Conservation (phyloP, 768 basidiomycete genomes). For the Fistulinella prunicolor region DNA sequence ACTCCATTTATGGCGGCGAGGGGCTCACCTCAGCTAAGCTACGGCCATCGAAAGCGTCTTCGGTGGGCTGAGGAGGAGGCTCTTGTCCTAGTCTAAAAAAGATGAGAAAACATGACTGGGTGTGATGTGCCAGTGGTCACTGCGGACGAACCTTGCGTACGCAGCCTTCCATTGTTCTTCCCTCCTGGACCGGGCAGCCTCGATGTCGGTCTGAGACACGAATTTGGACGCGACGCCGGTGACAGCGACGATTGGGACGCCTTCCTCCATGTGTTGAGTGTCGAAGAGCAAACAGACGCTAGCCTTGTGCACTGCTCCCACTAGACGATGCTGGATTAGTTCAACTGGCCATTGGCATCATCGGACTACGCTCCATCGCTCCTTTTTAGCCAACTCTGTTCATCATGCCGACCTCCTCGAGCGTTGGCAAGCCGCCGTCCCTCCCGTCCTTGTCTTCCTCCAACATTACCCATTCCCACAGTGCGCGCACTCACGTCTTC, state of each 20-base stretch:
- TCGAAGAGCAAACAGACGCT: constrained; percentile 16
- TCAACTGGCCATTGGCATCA: too few relatives aligned
- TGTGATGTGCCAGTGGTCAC: background rate
- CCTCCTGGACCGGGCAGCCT: constrained; percentile 62
- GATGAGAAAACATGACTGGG: constrained; percentile 4
- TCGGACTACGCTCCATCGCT: too few relatives aligned
- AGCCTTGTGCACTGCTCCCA: background rate
- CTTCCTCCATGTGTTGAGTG: constrained; percentile 53
- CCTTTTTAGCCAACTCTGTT: too few relatives aligned
- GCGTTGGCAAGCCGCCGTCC: constrained; percentile 17
- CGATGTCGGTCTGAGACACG: constrained; percentile 76
- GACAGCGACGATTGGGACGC: constrained; percentile 68
- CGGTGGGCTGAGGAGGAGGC: constrained; percentile 71
- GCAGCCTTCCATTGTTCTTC: constrained; percentile 92
- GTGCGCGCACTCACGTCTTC: constrained; percentile 25
- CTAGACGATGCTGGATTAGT: too few relatives aligned
- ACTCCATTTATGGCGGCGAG: constrained; percentile 3
- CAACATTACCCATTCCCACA: constrained; percentile 27
- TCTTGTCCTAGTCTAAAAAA: constrained; percentile 71
- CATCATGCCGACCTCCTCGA: constrained; percentile 17
- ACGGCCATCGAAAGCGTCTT: constrained; percentile 79
- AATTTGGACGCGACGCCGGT: constrained; percentile 81
- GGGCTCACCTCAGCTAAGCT: constrained; percentile 82
- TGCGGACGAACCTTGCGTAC: constrained; percentile 61
- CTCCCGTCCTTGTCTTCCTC: constrained; percentile 27